These are phyloP conservation scores for Silene latifolia DNA, from an alignment of 148 eudicot genomes.

Conservation along the genomic window DNA sequence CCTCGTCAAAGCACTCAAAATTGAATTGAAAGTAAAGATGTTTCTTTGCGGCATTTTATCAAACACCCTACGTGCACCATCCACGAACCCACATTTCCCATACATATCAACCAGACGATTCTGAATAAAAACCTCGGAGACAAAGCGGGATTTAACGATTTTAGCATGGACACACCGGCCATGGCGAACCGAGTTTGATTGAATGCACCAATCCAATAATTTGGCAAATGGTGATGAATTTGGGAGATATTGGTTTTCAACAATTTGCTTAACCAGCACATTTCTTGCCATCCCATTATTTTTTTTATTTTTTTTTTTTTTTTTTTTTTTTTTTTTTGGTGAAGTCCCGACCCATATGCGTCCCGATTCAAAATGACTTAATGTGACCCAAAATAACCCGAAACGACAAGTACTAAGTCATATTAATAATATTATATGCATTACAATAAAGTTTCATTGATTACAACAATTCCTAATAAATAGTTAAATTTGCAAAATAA, in stretches of 20 bases:
- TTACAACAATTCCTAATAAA: too few species aligned
- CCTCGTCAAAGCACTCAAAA: conserved; percentile 38
- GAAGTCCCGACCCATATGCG: too few species aligned
- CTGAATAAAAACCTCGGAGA: conserved; percentile 58
- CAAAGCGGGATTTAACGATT: conserved; percentile 57
- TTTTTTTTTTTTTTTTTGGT: too few species aligned
- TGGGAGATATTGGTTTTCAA: conserved; percentile 28
- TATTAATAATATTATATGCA: too few species aligned
- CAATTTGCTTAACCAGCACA: conserved; percentile 30
- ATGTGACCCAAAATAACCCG: too few species aligned
- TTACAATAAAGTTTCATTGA: too few species aligned
- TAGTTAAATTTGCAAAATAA: too few species aligned
- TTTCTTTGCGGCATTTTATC: conserved; percentile 61
- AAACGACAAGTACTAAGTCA: too few species aligned
- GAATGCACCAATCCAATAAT: conserved; percentile 53
- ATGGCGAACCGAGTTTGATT: conserved; percentile 45
- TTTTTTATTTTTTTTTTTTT: too few species aligned
- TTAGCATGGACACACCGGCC: conserved; percentile 49
- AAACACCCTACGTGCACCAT: conserved; percentile 57
- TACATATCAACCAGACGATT: conserved; percentile 69
- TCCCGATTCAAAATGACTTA: too few species aligned
- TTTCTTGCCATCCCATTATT: conserved; percentile 70
- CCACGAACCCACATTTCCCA: conserved; percentile 50
- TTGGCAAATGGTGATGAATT: conserved; percentile 68
- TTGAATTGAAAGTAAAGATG: conserved; percentile 57